Evolutionary conservation across 306 rosid species (phyloP), one percentile per base, ranked within the genome.

Genomic region (Leucaena leucocephala): DNA sequence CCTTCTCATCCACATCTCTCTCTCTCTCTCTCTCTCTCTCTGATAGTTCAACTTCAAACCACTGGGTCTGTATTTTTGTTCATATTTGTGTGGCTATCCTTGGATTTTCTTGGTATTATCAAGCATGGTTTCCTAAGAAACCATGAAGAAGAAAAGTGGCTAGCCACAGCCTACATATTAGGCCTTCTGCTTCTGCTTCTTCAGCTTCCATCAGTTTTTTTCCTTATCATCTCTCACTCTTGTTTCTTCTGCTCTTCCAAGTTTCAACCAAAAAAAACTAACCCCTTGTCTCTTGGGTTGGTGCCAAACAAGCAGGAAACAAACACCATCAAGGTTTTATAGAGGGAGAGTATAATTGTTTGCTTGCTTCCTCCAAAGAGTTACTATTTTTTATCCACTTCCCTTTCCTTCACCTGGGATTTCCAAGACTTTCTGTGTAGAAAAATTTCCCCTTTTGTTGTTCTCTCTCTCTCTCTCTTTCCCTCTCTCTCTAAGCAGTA

Each of bases 201-300:
- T 76, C 83, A 43, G 59, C 83, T 73, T 43, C 13, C 81, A 27
- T 27, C 27, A 78, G 84, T 80, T 81, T 54, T 87, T 85, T 81
- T 83, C 78, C 43, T 7, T 74, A 57, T 58, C 79, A 33, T 64
- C 89, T 75, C 88, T 52, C 84, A 33, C 76, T 72, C 84, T 84
- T 83, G 74, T 81, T 86, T 81, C 84, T 88, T 85, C 84, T 81
- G 75, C 76, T 76, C 66, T 62, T 69, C 78, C 72, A 81, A 2
- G 4, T 44, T 46, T 14, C 52, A 46, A 13, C 17, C 0, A 50
- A 50, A 52, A 52, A 81, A 90, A 86, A 80, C 52, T 76, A 84
- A 79, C 86, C 45, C 45, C 85, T 89, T 91, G 98, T 92, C 97
- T 87, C 87, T 87, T 92, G 88, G 90, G 84, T 90, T 81, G 83